Conservation (phyloP, 257 asterid genomes). For the Buddleja alternifolia region DNA sequence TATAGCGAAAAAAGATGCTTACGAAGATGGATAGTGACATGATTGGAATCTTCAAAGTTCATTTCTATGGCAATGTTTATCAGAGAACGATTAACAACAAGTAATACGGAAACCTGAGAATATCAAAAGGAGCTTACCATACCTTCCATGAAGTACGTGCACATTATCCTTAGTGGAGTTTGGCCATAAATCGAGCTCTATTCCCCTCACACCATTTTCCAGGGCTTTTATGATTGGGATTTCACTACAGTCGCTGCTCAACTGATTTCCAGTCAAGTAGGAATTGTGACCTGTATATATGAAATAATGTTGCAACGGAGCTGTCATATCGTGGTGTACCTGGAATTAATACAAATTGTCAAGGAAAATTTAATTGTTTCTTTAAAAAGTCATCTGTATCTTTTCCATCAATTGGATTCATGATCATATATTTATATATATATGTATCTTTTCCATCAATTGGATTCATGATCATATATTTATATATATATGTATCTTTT, state of each 20-base stretch:
- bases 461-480: too few relatives aligned
- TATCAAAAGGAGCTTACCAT: slow-evolving; percentile 37
- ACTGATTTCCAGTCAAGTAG: slow-evolving; percentile 89
- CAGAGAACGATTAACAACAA: too few relatives aligned
- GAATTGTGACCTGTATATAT: slow-evolving; percentile 96
- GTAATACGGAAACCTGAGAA: too few relatives aligned
- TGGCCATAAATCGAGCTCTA: slow-evolving; percentile 94
- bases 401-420: too few relatives aligned
- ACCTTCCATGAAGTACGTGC: slow-evolving; percentile 98
- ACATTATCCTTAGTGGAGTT: slow-evolving; percentile 74
- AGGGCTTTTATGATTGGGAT: slow-evolving; percentile 74
- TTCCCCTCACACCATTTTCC: slow-evolving; percentile 89
- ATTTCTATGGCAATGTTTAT: too few relatives aligned
- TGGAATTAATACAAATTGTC: slow-evolving; percentile 48
- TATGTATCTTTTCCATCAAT: too few relatives aligned
- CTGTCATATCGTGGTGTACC: slow-evolving; percentile 97
- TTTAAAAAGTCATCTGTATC: too few relatives aligned
- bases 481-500: too few relatives aligned
- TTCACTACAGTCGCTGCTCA: slow-evolving; percentile 93
- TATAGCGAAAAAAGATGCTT: too few relatives aligned
- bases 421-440: too few relatives aligned
- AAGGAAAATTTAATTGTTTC: slow-evolving; percentile 22
- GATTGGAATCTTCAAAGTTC: too few relatives aligned
- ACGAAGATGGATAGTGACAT: too few relatives aligned
- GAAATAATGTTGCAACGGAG: slow-evolving; percentile 96